These are phyloP conservation scores for Rhodomyrtus psidioides DNA, from an alignment of 441 rosid genomes.

Conservation along the genomic window DNA sequence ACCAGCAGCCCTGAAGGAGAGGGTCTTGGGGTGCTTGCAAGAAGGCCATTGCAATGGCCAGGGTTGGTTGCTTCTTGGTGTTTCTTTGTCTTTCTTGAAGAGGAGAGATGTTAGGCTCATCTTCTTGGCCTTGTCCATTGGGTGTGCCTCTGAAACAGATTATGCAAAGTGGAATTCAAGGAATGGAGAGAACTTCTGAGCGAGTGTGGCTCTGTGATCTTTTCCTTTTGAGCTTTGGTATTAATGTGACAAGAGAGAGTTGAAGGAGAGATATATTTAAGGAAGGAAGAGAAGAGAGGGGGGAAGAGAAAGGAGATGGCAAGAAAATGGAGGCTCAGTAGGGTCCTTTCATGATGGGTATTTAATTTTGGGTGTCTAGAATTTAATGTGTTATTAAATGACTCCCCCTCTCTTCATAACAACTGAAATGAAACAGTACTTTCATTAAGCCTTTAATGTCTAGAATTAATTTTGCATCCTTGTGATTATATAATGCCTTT, in stretches of 20 bases:
- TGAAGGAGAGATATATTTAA: constrained; percentile 7
- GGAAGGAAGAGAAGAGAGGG: background rate
- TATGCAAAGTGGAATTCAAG: background rate
- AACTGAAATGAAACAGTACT: background rate
- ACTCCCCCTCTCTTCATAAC: background rate
- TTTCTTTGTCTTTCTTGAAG: constrained; percentile 2
- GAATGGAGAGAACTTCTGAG: background rate
- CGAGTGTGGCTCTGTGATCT: background rate
- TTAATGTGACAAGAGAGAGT: constrained; percentile 15
- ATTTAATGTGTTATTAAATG: background rate
- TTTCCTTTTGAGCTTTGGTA: background rate
- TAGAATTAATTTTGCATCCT: background rate
- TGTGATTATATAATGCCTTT: background rate
- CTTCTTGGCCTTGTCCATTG: constrained; percentile 28
- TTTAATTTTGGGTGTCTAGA: background rate
- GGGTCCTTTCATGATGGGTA: background rate
- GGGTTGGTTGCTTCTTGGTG: constrained; percentile 15
- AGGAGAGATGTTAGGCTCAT: constrained; percentile 30
- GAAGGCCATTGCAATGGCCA: constrained; percentile 47
- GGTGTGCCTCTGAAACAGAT: background rate
- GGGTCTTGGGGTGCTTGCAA: constrained; percentile 51
- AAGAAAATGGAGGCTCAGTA: background rate
- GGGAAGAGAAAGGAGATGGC: background rate
- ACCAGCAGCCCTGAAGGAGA: constrained; percentile 28
- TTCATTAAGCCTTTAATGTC: background rate